Conservation (phyloP, 2,329 filamentous ascomycete species). For the Fusarium sarcochroum region DNA sequence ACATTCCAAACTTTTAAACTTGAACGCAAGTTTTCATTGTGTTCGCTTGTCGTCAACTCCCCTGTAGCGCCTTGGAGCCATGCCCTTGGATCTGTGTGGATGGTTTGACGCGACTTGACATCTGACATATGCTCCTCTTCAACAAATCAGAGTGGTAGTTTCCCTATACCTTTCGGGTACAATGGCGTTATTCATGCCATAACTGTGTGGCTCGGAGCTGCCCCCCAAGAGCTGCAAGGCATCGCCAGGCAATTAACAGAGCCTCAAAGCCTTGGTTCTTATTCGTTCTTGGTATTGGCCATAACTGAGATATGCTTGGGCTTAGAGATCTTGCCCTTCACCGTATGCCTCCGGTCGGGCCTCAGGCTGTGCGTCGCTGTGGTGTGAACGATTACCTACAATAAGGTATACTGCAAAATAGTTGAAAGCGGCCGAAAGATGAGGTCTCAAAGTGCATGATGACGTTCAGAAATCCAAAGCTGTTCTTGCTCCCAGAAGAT, state of each 20-base stretch:
- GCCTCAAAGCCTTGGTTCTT: background rate
- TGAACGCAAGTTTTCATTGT: background rate
- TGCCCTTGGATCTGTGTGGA: background rate
- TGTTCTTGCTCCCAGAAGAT: background rate
- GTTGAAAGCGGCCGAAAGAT: background rate
- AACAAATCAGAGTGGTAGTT: conserved; percentile 8
- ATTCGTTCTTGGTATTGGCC: background rate
- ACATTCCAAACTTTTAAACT: background rate
- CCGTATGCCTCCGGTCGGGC: background rate
- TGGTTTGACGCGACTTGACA: background rate
- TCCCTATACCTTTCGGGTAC: conserved; percentile 11
- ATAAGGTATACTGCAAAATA: background rate
- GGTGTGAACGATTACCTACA: background rate
- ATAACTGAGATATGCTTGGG: background rate
- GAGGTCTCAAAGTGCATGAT: background rate
- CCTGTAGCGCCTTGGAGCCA: conserved; percentile 3
- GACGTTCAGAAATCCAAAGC: background rate
- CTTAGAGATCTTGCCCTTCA: background rate
- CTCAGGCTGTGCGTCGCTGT: conserved; percentile 2
- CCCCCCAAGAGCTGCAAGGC: conserved; percentile 25
- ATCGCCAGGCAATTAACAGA: conserved; percentile 5
- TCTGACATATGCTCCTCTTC: background rate
- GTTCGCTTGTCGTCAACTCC: conserved; percentile 18
- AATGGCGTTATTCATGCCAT: conserved; percentile 1
- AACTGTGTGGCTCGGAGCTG: background rate